Evolutionary conservation across 805 yeast genomes (phyloP), one percentile per base, ranked within the genome.

Genomic region (Lachancea fermentati): DNA sequence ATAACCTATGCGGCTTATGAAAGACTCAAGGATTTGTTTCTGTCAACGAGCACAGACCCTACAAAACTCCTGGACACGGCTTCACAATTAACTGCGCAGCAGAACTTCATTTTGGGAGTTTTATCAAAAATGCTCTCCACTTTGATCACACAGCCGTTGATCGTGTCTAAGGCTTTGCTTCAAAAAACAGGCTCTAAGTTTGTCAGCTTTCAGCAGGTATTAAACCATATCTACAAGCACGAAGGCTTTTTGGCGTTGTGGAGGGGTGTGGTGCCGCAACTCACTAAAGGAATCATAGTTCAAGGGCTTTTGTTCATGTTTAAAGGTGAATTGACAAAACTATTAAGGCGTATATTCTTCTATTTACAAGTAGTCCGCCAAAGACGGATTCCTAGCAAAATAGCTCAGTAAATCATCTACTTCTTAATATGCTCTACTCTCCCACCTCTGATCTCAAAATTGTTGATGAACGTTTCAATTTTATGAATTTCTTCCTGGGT

Each of bases 291-390:
- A 1, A 81, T 85, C 2, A 61, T 86, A 32, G 95, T 85, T 4
- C 95, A 86, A 61, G 95, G 95, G 0, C 67, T 86, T 45, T 68
- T 86, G 51, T 82, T 86, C 56, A 83, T 82, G 80, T 82, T 81
- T 63, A 84, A 79, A 62, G 93, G 84, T 51, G 85, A 81, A 57
- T 57, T 77, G 37, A 76, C 52, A 6, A 59, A 57, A 36, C 26
- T 38, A 7, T 22, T 51, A 30, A 50, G 45, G 33, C 45, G 42
- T 69, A 59, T 46, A 4, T 19, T 37, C 24, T 19, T 37, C n/a
- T 28, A 32, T 22, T 13, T 34, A 4, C 15, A 15, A 12, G 15
- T 22, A 22, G 26, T 22, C 7, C n/a, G 36, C 4, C 15, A 17
- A 16, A n/a, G 16, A 17, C 32, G 37, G 5, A 29, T 28, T 26